Base-by-base conservation (phyloP, 352 stramenopile genomes). In the Phytophthora pini region DNA sequence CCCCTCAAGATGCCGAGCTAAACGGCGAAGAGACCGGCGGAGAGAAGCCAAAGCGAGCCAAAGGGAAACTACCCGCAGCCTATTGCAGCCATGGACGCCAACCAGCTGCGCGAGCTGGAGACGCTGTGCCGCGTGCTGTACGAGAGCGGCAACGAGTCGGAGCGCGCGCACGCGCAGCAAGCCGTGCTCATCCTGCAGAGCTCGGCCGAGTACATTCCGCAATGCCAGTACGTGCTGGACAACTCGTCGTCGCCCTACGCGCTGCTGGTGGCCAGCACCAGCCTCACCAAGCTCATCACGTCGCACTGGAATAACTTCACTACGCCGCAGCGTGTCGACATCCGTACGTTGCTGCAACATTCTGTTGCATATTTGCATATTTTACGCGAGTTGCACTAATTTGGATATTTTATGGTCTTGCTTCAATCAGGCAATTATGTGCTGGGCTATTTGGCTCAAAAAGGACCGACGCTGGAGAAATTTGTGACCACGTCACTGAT, bases 171-270 rank as follows among this genome's bases (percentile, higher is more conserved):
- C 61, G 89, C 89, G 29, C 89, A 97, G 61, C 84, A 94, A 71
- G 80, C 78, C 8, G 87, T 97, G 56, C 79, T 97, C 15, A 82
- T 94, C 26, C 70, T 97, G 51, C 89, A 97, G 72, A 94, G 82
- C 68, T 95, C 93, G 24, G 94, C 96, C 43, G 95, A 99, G 74
- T 98, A 98, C 80, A 99, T 99, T 71, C 97, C 97, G 47, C 96
- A 98, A 77, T 99, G 96, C 71, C 97, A 99, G 84, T 99, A 99
- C 80, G 98, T 99, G 54, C 87, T 99, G 15, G 97, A 99, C 81
- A 84, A 98, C 62, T 98, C 94, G 49, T 82, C 91, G 56, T 98
- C 93, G 39, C 90, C 97, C 55, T 99, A 99, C 70, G 97, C 97
- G 55, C 82, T 98, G 40, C 86, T 99, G 1, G 95, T 99, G 15